A percentile compares a stretch with the other conserved stretches of the same genome.
Evolutionary conservation across 805 yeast genomes (phyloP).

Genomic region (Schizosaccharomyces octosporus): DNA sequence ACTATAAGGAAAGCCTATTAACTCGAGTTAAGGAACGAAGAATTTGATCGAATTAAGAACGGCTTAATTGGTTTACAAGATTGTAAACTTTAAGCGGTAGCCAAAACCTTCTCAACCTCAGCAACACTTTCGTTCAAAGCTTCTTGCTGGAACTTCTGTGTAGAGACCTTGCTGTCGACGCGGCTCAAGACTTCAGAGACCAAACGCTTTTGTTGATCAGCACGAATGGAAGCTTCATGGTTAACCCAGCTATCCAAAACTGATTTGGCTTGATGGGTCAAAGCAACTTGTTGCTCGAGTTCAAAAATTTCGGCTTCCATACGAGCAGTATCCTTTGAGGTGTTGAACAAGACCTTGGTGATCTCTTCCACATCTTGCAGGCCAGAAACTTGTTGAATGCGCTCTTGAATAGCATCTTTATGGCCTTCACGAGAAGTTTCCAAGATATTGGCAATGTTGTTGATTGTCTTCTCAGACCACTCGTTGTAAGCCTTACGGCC

Average conservation of each 20-base stretch:
- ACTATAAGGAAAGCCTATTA: too few species aligned
- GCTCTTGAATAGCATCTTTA: conserved; percentile 73
- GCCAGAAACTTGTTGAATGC: conserved; percentile 70
- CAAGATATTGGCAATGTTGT: conserved; percentile 56
- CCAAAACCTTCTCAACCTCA: conserved; percentile 43
- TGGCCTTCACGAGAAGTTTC: conserved; percentile 76
- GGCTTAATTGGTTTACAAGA: neutral
- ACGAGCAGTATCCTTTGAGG: conserved; percentile 89
- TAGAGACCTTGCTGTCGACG: conserved; percentile 60
- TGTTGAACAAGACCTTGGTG: conserved; percentile 75
- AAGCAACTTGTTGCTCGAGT: conserved; percentile 70
- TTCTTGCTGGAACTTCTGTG: conserved; percentile 67
- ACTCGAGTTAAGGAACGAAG: too few species aligned
- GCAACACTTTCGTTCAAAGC: conserved; percentile 74
- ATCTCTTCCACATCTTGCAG: conserved; percentile 77
- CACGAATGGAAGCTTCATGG: conserved; percentile 89
- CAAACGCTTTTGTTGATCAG: conserved; percentile 80
- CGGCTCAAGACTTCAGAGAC: conserved; percentile 65
- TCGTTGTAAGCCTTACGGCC: conserved; percentile 87
- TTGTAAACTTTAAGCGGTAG: neutral
- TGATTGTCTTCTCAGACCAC: conserved; percentile 72
- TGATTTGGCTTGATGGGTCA: conserved; percentile 75
- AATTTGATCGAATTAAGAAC: too few species aligned
- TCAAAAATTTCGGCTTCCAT: conserved; percentile 86
- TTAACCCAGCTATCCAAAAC: conserved; percentile 98